phyloP scores from a whole-genome alignment of 352 stramenopile species.

The Phytophthora brassicae region DNA sequence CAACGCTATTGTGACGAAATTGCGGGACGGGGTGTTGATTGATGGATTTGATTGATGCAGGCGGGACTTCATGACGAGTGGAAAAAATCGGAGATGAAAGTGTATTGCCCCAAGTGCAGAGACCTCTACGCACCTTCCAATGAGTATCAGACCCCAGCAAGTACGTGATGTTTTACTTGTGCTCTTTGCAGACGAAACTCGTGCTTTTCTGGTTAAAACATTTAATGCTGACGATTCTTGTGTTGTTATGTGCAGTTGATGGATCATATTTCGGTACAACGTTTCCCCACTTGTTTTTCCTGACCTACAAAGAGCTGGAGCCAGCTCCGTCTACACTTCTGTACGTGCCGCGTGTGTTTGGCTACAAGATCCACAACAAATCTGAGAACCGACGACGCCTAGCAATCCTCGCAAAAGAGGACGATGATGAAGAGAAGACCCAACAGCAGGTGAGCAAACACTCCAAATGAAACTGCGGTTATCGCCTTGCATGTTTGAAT shows the following conservation, averaged over 20 bases:
- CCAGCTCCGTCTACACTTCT: slow-evolving; percentile 79
- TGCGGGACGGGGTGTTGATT: background rate
- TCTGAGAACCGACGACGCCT: slow-evolving; percentile 81
- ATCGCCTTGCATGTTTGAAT: slow-evolving; percentile 23
- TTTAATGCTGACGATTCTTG: background rate
- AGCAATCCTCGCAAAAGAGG: slow-evolving; percentile 76
- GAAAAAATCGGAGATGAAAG: slow-evolving; percentile 91
- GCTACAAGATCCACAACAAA: slow-evolving; percentile 92
- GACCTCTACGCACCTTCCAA: slow-evolving; percentile 85
- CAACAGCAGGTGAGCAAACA: slow-evolving; percentile 65
- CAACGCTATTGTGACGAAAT: background rate
- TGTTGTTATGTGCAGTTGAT: slow-evolving; percentile 71
- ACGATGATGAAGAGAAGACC: slow-evolving; percentile 74
- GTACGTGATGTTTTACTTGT: slow-evolving; percentile 41
- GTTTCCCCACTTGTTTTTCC: slow-evolving; percentile 98
- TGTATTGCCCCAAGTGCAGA: slow-evolving; percentile 89
- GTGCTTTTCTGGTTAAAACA: background rate
- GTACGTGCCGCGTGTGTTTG: slow-evolving; percentile 91
- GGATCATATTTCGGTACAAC: slow-evolving; percentile 98
- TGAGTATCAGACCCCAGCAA: slow-evolving; percentile 83
- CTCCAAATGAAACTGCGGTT: slow-evolving; percentile 37
- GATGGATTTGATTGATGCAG: slow-evolving; percentile 26
- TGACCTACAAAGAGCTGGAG: slow-evolving; percentile 95
- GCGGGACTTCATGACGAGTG: slow-evolving; percentile 87
- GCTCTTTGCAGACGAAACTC: background rate